Evolutionary conservation across 495 filamentous ascomycete species (phyloP).

Genomic region (Geopyxis carbonaria): DNA sequence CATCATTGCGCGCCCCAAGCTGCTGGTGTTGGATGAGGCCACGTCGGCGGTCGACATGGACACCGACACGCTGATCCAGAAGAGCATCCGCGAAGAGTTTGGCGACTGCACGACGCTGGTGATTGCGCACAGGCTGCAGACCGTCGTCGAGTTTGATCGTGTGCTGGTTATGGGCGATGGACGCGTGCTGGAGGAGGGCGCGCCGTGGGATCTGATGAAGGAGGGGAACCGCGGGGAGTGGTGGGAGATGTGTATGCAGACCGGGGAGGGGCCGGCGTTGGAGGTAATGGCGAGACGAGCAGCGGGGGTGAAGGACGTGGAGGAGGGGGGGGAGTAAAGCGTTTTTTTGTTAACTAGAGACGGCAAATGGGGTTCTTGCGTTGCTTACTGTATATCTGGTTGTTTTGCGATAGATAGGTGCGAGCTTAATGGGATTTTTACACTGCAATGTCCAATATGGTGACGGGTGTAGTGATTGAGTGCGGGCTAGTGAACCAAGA

Average conservation of each 20-base stretch:
- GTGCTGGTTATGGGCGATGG: conserved; percentile 72
- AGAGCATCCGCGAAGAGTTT: conserved; percentile 66
- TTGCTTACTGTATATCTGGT: too few species aligned
- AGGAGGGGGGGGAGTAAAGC: too few species aligned
- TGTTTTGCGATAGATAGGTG: too few species aligned
- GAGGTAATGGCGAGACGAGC: conserved; percentile 34
- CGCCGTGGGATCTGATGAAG: too few species aligned
- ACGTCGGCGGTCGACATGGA: conserved; percentile 79
- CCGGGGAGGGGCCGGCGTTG: conserved; percentile 49
- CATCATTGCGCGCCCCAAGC: conserved; percentile 59
- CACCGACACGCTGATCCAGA: conserved; percentile 67
- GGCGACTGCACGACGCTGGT: conserved; percentile 56
- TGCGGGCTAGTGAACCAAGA: too few species aligned
- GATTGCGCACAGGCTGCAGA: conserved; percentile 74
- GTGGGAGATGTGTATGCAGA: conserved; percentile 54
- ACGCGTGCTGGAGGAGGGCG: conserved; percentile 50
- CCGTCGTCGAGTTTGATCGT: conserved; percentile 70
- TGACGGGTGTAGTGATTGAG: too few species aligned
- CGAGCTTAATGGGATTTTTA: too few species aligned
- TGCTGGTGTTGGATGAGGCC: conserved; percentile 83
- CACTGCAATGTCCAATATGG: too few species aligned
- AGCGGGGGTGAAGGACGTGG: conserved; percentile 4
- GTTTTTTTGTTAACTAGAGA: too few species aligned
- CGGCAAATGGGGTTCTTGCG: too few species aligned
- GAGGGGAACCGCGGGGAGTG: too few species aligned